A percentile compares a stretch with the other conserved stretches of the same genome.
Conservation (phyloP, 1,284 basidiomycete species). For the Chondrostereum purpureum region DNA sequence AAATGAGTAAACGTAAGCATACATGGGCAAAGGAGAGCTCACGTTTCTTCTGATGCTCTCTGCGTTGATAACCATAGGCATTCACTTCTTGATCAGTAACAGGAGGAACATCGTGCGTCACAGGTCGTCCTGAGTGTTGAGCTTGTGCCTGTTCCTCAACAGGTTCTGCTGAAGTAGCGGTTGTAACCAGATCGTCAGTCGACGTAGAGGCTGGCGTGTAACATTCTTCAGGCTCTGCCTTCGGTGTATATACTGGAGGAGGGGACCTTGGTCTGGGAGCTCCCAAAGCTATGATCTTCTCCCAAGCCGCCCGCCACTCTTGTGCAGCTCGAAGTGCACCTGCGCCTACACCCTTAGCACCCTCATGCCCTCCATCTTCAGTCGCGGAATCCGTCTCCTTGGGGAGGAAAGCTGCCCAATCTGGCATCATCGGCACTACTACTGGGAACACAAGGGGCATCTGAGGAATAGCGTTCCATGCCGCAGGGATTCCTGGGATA, state of each 20-base stretch:
- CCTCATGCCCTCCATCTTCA: constrained; percentile 26
- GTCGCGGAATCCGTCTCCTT: constrained; percentile 31
- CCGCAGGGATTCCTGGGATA: constrained; percentile 47
- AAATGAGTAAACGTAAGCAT: constrained; percentile 9
- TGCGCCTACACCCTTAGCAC: constrained; percentile 27
- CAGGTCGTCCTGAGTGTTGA: constrained; percentile 15
- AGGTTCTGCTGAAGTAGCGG: not conserved
- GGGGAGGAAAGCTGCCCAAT: constrained; percentile 57
- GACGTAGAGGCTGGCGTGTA: constrained; percentile 13
- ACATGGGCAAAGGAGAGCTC: constrained; percentile 23
- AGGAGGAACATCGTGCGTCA: not conserved
- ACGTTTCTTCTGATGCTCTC: constrained; percentile 65
- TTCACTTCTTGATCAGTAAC: constrained; percentile 62
- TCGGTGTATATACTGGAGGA: constrained; percentile 65
- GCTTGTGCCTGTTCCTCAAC: constrained; percentile 5
- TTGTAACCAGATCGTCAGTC: constrained; percentile 5
- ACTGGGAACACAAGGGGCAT: constrained; percentile 77
- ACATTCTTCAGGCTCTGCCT: constrained; percentile 25
- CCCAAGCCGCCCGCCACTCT: constrained; percentile 57
- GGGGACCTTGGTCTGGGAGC: constrained; percentile 44
- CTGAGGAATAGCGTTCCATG: constrained; percentile 65
- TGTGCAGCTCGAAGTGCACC: constrained; percentile 44
- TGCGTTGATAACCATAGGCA: constrained; percentile 57
- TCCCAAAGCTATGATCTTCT: constrained; percentile 62
- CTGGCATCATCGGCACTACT: constrained; percentile 60